Evolutionary conservation across 2,329 filamentous ascomycete species (phyloP).

Genomic region (Penicillium vulpinum): DNA sequence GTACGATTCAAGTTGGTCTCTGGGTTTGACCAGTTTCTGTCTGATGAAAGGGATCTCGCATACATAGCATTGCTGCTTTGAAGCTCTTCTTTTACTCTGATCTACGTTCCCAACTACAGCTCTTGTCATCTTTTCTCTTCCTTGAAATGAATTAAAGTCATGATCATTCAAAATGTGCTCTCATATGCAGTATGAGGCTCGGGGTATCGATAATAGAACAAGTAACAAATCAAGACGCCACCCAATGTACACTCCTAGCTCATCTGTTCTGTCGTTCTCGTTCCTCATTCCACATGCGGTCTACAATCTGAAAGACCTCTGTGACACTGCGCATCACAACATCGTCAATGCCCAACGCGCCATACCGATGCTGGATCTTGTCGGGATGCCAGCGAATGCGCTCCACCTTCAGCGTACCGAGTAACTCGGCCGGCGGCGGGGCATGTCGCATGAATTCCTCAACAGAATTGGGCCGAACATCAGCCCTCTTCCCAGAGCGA

Average conservation of each 20-base stretch:
- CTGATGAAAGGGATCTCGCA: conserved; percentile 24
- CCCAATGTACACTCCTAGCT: conserved; percentile 5
- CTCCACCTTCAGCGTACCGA: conserved; percentile 71
- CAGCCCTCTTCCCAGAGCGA: conserved; percentile 57
- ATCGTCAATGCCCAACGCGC: conserved; percentile 67
- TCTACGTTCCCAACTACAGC: conserved; percentile 9
- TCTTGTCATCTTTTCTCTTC: conserved; percentile 8
- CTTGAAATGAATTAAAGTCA: conserved; percentile 25
- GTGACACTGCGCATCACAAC: conserved; percentile 77
- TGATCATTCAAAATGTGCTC: conserved; percentile 14
- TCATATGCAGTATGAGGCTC: conserved; percentile 1
- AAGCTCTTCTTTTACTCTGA: conserved; percentile 13
- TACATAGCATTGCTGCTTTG: conserved; percentile 19
- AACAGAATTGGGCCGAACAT: conserved; percentile 62
- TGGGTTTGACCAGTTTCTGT: conserved; percentile 19
- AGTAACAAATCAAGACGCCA: conserved; percentile 5
- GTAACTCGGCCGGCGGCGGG: conserved; percentile 41
- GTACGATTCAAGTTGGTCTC: conserved; percentile 18
- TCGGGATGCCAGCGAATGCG: conserved; percentile 95
- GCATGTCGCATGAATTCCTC: conserved; percentile 67
- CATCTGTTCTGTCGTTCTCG: conserved; percentile 31
- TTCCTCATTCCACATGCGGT: conserved; percentile 72
- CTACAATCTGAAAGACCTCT: conserved; percentile 86
- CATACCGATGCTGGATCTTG: conserved; percentile 90
- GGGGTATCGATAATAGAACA: conserved; percentile 14